Base-by-base conservation (phyloP, 2,329 filamentous ascomycete genomes). In the Myriosclerotinia curreyana region DNA sequence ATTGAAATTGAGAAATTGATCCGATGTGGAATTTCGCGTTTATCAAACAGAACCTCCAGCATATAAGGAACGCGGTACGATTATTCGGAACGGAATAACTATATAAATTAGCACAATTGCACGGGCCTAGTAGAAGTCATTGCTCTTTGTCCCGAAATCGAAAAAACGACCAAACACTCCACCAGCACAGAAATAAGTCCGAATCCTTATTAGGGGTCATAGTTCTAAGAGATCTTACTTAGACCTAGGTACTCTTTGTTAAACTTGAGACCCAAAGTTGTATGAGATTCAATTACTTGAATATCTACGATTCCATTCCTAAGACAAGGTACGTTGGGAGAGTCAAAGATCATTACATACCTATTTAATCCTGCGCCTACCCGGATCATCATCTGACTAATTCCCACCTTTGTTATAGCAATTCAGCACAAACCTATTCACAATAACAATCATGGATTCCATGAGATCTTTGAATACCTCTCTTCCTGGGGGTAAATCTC, bases 391-490 rank as follows among this genome's bases (percentile, higher is more conserved):
- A 36, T 59, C 61, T 63, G 53, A 63, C 53, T 62, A 58, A 55
- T 59, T 56, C 54, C 54, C 42, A 31, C 40, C 61, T 63, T 63
- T 58, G 52, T 63, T 40, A 34, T 20, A 58, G 50, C 31, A 48
- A 44, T 48, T 49, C 46, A 49, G 53, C 36, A 63, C 61, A 63
- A 63, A 25, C 50, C 22, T 53, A 59, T 25, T 48, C 40, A 42
- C 52, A 34, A 59, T 53, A 63, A 63, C 52, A 51, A 60, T 25
- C 69, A 87, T 87, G 85, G 85, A 87, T 72, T 86, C 84, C 61
- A 86, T 87, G 83, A 80, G 82, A 71, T 84, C 82, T 64, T 77
- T 87, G 53, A 86, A 86, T 69, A 85, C 81, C 38, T 86, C 84
- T 59, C 76, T 87, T 64, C 85, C 85, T n/a, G 68, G 73, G 11